These are phyloP conservation scores for Calocybe indica DNA, from an alignment of 768 basidiomycete species.

Conservation along the genomic window DNA sequence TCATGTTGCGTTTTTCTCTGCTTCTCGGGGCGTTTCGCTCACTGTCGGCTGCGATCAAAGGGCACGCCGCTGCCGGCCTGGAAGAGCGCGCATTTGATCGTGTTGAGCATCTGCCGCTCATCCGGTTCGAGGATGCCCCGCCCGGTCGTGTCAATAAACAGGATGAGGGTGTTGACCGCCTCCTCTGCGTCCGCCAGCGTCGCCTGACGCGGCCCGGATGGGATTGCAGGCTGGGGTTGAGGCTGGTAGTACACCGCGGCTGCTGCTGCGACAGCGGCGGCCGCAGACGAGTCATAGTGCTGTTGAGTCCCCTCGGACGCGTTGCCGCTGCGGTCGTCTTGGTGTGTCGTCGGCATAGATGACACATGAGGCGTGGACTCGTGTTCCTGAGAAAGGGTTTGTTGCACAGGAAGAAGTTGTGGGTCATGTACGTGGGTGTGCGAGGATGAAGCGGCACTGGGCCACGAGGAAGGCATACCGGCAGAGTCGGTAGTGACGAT, in stretches of 20 bases:
- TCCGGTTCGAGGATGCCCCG: conserved; percentile 20
- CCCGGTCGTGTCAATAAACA: conserved; percentile 38
- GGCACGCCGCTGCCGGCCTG: conserved; percentile 29
- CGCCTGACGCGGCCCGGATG: conserved; percentile 25
- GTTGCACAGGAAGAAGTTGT: neutral
- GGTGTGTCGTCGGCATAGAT: conserved; percentile 1
- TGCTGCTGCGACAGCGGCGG: no score
- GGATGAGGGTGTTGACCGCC: conserved; percentile 47
- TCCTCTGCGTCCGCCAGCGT: conserved; percentile 46
- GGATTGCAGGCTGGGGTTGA: conserved; percentile 13
- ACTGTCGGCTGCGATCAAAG: conserved; percentile 9
- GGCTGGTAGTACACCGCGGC: conserved; percentile 24
- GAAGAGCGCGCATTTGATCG: conserved; percentile 50
- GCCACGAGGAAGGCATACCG: neutral
- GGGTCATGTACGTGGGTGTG: conserved; percentile 1
- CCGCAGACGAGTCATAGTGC: conserved; percentile 15
- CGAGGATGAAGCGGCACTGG: neutral
- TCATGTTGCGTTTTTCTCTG: no score
- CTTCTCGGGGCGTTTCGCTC: neutral
- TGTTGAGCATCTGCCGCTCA: conserved; percentile 35
- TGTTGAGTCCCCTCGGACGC: neutral
- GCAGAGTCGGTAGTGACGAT: no score
- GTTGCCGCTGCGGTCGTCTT: conserved; percentile 1
- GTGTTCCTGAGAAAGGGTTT: neutral
- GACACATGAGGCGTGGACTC: neutral